phyloP scores from a whole-genome alignment of 2,329 filamentous ascomycete genomes.

The Graphium sp. region DNA sequence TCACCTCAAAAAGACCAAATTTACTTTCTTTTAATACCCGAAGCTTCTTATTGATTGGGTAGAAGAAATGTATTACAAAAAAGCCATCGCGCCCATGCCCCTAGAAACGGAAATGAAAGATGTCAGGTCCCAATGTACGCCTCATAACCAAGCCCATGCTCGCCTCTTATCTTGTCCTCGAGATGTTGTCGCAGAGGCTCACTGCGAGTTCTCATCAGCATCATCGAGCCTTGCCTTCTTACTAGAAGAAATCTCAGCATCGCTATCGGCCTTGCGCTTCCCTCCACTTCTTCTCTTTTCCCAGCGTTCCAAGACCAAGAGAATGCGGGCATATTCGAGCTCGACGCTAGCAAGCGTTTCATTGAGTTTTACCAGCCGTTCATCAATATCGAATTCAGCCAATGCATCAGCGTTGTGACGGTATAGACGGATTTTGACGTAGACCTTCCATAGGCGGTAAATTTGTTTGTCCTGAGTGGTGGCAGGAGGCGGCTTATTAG shows the following conservation, averaged over 20 bases:
- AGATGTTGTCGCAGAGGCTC: too few relatives aligned
- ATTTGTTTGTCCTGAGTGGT: constrained; percentile 40
- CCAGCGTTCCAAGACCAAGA: constrained; percentile 28
- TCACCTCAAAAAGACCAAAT: too few relatives aligned
- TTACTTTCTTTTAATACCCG: too few relatives aligned
- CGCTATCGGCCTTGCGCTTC: constrained; percentile 30
- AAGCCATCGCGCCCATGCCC: too few relatives aligned
- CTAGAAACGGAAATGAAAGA: too few relatives aligned
- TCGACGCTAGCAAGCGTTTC: constrained; percentile 52
- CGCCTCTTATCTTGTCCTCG: background rate
- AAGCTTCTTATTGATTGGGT: too few relatives aligned
- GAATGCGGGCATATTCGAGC: constrained; percentile 53
- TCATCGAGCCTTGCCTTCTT: constrained; percentile 28
- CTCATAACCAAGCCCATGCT: background rate
- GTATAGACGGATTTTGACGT: constrained; percentile 65
- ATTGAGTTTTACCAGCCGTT: constrained; percentile 57
- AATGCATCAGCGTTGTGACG: constrained; percentile 57
- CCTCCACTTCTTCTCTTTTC: constrained; percentile 10
- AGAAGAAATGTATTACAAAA: too few relatives aligned
- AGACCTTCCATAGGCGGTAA: constrained; percentile 55
- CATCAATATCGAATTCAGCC: constrained; percentile 47
- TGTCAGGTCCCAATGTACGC: background rate
- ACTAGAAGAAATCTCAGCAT: constrained; percentile 11
- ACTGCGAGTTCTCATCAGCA: background rate
- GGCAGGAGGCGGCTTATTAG: constrained; percentile 20